A percentile compares a stretch with the other conserved stretches of the same genome.
Conservation (phyloP, 768 basidiomycete genomes). For the Clathrus columnatus region DNA sequence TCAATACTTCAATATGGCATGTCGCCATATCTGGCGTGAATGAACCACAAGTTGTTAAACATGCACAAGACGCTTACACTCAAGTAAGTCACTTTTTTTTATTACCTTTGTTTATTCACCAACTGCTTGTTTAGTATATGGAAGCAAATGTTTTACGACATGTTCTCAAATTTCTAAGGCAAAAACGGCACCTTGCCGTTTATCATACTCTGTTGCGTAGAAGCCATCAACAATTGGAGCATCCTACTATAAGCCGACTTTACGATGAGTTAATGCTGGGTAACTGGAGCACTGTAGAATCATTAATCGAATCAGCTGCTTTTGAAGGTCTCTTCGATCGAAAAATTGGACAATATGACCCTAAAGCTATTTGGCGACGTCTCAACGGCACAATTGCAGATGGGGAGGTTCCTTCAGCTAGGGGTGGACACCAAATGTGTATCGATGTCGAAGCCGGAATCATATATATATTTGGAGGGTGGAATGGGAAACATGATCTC, state of each 20-base stretch:
- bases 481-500: conserved; percentile 61
- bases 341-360: conserved; percentile 46
- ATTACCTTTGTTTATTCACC: neutral
- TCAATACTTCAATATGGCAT: conserved; percentile 76
- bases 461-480: conserved; percentile 75
- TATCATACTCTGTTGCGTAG: conserved; percentile 50
- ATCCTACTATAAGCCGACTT: conserved; percentile 59
- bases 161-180: conserved; percentile 68
- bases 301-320: conserved; percentile 40
- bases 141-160: conserved; percentile 59
- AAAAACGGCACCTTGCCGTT: conserved; percentile 60
- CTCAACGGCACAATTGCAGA: conserved; percentile 53
- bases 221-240: conserved; percentile 51
- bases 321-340: conserved; percentile 51
- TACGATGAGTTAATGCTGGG: conserved; percentile 62
- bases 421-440: conserved; percentile 80
- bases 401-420: conserved; percentile 54
- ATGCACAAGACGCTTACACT: conserved; percentile 44
- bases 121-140: conserved; percentile 36
- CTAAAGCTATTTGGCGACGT: conserved; percentile 53
- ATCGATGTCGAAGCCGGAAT: conserved; percentile 53
- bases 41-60: conserved; percentile 48
- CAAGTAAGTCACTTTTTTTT: conserved; percentile 37
- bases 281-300: conserved; percentile 50
- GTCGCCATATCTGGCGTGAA: conserved; percentile 52